These are phyloP conservation scores for Populus euphratica DNA, from an alignment of 345 rosid genomes.

Conservation along the genomic window DNA sequence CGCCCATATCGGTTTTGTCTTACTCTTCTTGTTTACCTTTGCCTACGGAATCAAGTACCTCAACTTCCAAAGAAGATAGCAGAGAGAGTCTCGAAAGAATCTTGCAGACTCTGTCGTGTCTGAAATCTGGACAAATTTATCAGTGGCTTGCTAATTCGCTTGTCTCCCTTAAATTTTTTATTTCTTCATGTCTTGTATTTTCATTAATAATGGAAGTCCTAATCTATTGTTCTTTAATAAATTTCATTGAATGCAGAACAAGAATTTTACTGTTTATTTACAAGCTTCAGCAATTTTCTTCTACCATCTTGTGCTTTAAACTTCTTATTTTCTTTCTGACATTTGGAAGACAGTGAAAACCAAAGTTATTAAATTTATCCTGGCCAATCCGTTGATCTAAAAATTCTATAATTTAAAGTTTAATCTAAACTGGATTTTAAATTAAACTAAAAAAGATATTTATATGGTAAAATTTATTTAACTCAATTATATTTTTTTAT, in stretches of 20 bases:
- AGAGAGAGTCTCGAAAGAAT: not conserved
- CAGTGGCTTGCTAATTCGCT: not conserved
- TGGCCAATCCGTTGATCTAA: too few species aligned
- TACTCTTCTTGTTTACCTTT: conserved; percentile 39
- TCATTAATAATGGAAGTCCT: not conserved
- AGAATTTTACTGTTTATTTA: too few species aligned
- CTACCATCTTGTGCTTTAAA: not conserved
- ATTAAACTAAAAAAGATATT: too few species aligned
- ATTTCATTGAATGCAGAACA: not conserved
- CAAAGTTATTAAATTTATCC: not conserved
- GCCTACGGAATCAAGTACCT: conserved; percentile 41
- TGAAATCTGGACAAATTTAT: not conserved
- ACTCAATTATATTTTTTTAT: too few species aligned
- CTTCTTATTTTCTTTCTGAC: not conserved
- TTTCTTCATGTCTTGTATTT: not conserved
- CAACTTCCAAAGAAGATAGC: conserved; percentile 41
- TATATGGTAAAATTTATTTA: too few species aligned
- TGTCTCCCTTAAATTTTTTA: not conserved
- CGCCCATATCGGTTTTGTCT: conserved; percentile 39
- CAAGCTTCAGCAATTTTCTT: not conserved
- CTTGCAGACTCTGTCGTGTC: not conserved
- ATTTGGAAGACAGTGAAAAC: not conserved
- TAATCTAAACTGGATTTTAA: too few species aligned
- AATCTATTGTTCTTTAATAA: not conserved
- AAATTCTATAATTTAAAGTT: too few species aligned